Percentiles rank a stretch among this genome's conserved stretches.
phyloP scores from a whole-genome alignment of 441 rosid genomes.

The Gossypium davidsonii region DNA sequence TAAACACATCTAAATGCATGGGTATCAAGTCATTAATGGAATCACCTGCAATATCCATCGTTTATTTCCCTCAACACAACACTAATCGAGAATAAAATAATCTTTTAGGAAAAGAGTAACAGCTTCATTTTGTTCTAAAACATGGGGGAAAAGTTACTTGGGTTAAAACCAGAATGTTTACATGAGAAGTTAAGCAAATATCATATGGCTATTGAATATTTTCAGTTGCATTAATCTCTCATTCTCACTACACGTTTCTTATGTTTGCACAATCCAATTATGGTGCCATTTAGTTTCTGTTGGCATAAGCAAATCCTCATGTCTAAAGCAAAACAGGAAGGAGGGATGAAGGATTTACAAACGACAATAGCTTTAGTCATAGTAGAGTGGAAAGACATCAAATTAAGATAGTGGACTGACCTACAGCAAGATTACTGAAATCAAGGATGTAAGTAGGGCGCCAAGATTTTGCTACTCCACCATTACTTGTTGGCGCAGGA shows the following conservation, averaged over 20 bases:
- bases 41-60: slow-evolving; percentile 48
- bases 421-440: slow-evolving; percentile 71
- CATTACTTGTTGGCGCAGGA: slow-evolving; percentile 15
- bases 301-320: neutral
- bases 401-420: slow-evolving; percentile 30
- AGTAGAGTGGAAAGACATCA: neutral
- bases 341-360: neutral
- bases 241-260: neutral
- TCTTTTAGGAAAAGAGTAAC: neutral
- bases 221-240: neutral
- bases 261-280: neutral
- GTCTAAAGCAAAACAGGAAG: neutral
- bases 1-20: slow-evolving; percentile 68
- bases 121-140: neutral
- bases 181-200: neutral
- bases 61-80: neutral
- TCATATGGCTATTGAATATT: neutral
- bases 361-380: neutral
- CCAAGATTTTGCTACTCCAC: slow-evolving; percentile 46
- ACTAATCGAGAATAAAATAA: neutral
- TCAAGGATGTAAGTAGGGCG: slow-evolving; percentile 68
- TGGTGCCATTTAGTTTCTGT: neutral
- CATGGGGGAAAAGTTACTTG: neutral
- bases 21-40: slow-evolving; percentile 80
- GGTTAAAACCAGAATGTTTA: too few species aligned